These are phyloP conservation scores for Kockovaella imperatae DNA, from an alignment of 768 basidiomycete species.

Conservation along the genomic window DNA sequence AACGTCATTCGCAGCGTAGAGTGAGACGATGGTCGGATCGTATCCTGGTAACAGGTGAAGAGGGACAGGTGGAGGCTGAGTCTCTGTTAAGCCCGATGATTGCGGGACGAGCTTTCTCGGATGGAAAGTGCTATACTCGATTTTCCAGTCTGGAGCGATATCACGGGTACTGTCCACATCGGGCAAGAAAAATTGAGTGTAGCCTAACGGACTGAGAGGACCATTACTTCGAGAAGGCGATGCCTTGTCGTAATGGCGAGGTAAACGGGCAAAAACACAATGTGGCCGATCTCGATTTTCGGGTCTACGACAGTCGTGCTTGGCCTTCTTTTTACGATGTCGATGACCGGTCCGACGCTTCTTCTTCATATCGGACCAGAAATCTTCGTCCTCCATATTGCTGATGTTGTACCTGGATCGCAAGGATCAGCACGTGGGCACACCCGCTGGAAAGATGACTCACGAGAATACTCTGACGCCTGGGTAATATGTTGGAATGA, in stretches of 20 bases:
- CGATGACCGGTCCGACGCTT: slow-evolving; percentile 60
- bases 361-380: slow-evolving; percentile 47
- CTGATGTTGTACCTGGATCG: slow-evolving; percentile 57
- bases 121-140: slow-evolving; percentile 71
- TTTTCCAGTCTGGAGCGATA: slow-evolving; percentile 57
- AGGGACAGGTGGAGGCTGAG: slow-evolving; percentile 25
- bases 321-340: slow-evolving; percentile 50
- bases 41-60: slow-evolving; percentile 35
- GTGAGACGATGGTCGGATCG: slow-evolving; percentile 10
- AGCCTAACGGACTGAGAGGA: slow-evolving; percentile 68
- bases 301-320: slow-evolving; percentile 32
- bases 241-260: slow-evolving; percentile 51
- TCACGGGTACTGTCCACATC: slow-evolving; percentile 51
- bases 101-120: slow-evolving; percentile 36
- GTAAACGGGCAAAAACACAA: slow-evolving; percentile 46
- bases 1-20: slow-evolving; percentile 11
- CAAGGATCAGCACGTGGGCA: not conserved
- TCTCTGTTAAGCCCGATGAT: not conserved
- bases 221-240: slow-evolving; percentile 66
- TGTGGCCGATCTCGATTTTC: slow-evolving; percentile 44
- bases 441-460: slow-evolving; percentile 3
- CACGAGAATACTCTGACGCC: slow-evolving; percentile 68
- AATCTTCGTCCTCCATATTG: slow-evolving; percentile 27
- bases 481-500: slow-evolving; percentile 83
- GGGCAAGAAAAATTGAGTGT: slow-evolving; percentile 69